phyloP scores from a whole-genome alignment of 176 grass and related monocot genomes.

The Oryza rufipogon region DNA sequence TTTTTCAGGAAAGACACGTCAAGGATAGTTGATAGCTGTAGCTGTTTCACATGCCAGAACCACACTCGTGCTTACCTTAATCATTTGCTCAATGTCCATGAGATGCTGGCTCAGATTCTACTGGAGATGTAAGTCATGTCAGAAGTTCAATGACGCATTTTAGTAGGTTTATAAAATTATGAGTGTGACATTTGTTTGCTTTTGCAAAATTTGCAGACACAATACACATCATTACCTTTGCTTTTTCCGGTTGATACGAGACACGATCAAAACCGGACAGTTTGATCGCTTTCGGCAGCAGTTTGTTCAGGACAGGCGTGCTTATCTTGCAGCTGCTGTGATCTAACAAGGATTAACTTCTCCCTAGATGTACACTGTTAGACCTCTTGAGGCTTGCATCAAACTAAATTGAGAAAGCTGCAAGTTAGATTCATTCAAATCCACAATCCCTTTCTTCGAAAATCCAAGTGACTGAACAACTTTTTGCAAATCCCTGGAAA shows the following conservation, averaged over 20 bases:
- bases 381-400: neutral
- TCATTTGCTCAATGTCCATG: constrained; percentile 88
- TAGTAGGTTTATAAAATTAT: neutral
- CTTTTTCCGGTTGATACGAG: constrained; percentile 71
- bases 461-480: neutral
- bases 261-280: constrained; percentile 64
- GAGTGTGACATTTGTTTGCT: neutral
- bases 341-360: constrained; percentile 8
- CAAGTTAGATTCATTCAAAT: neutral
- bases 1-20: constrained; percentile 78
- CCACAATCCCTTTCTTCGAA: neutral
- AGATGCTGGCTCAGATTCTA: constrained; percentile 95
- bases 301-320: constrained; percentile 64
- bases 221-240: constrained; percentile 92
- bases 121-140: constrained; percentile 84
- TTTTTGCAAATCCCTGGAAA: neutral
- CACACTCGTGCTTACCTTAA: constrained; percentile 95
- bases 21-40: constrained; percentile 67
- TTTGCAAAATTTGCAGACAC: constrained; percentile 63
- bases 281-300: constrained; percentile 62
- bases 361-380: neutral
- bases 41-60: constrained; percentile 91
- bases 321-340: constrained; percentile 48
- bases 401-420: neutral
- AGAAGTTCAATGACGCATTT: constrained; percentile 20